Conservation (phyloP, 176 grass and related monocot species). For the Olyra latifolia region DNA sequence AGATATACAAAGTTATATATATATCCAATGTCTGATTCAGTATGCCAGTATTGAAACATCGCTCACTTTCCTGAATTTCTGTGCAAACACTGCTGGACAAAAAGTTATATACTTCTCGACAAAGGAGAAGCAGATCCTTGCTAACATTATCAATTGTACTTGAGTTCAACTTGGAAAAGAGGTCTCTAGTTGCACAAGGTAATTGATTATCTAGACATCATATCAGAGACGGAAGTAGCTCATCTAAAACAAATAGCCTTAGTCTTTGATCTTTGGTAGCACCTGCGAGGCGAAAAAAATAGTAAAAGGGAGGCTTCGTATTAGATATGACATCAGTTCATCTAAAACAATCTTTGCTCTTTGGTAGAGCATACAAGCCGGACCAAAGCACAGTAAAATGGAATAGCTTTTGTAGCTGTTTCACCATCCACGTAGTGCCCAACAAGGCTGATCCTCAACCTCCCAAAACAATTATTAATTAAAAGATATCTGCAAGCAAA, state of each 20-base stretch:
- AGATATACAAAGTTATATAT: too few relatives aligned
- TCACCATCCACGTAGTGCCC: conserved; percentile 66
- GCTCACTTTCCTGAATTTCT: background rate
- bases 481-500: conserved; percentile 37
- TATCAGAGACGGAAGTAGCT: conserved; percentile 51
- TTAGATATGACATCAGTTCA: too few relatives aligned
- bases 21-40: too few relatives aligned
- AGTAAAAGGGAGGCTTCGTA: too few relatives aligned
- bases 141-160: conserved; percentile 30
- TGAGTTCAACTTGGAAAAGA: conserved; percentile 29
- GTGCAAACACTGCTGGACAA: too few relatives aligned
- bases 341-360: too few relatives aligned
- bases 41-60: too few relatives aligned
- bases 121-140: conserved; percentile 51
- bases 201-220: background rate
- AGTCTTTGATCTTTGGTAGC: conserved; percentile 42
- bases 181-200: conserved; percentile 43
- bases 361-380: background rate
- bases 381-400: conserved; percentile 55
- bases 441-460: conserved; percentile 49
- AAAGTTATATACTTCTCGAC: conserved; percentile 52
- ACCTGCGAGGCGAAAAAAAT: background rate
- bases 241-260: conserved; percentile 57
- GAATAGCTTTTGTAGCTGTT: conserved; percentile 45
- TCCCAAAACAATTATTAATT: conserved; percentile 41